Evolutionary conservation across 2,329 filamentous ascomycete genomes (phyloP).

Genomic region (Sphaerulina musiva): DNA sequence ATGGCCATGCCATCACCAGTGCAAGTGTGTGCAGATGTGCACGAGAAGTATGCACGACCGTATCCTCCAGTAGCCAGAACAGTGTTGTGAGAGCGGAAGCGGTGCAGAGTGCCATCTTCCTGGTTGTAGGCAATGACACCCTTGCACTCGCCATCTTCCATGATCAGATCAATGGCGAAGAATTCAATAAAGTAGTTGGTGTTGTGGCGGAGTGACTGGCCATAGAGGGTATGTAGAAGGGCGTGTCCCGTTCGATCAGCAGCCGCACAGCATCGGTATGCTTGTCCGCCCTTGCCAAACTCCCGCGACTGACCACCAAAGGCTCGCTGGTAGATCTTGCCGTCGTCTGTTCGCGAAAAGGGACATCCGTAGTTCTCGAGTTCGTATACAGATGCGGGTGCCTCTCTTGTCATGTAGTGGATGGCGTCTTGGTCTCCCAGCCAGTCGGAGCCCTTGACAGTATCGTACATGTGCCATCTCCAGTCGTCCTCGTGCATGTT

Average conservation of each 20-base stretch:
- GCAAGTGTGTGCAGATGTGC: constrained; percentile 95
- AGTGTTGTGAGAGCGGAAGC: constrained; percentile 94
- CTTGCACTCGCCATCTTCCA: constrained; percentile 94
- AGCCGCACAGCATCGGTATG: constrained; percentile 93
- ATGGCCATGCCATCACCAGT: constrained; percentile 99
- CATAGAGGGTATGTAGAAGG: constrained; percentile 95
- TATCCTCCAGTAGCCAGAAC: constrained; percentile 96
- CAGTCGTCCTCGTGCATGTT: constrained; percentile 99
- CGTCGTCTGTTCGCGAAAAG: constrained; percentile 92
- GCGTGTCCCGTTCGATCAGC: constrained; percentile 96
- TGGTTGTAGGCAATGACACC: constrained; percentile 98
- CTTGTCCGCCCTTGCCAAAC: constrained; percentile 93
- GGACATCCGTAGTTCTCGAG: constrained; percentile 97
- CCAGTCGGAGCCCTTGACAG: constrained; percentile 96
- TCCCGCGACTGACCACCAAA: constrained; percentile 97
- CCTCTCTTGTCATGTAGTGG: constrained; percentile 97
- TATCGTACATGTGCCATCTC: constrained; percentile 99
- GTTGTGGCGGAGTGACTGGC: constrained; percentile 93
- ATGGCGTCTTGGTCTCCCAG: constrained; percentile 95
- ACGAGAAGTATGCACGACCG: constrained; percentile 96
- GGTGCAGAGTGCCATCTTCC: constrained; percentile 94
- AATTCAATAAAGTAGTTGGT: constrained; percentile 99
- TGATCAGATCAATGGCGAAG: constrained; percentile 93
- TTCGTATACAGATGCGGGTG: constrained; percentile 83
- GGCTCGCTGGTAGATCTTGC: constrained; percentile 96